phyloP scores from a whole-genome alignment of 1,284 basidiomycete genomes.

The Sporisorium exsertum region DNA sequence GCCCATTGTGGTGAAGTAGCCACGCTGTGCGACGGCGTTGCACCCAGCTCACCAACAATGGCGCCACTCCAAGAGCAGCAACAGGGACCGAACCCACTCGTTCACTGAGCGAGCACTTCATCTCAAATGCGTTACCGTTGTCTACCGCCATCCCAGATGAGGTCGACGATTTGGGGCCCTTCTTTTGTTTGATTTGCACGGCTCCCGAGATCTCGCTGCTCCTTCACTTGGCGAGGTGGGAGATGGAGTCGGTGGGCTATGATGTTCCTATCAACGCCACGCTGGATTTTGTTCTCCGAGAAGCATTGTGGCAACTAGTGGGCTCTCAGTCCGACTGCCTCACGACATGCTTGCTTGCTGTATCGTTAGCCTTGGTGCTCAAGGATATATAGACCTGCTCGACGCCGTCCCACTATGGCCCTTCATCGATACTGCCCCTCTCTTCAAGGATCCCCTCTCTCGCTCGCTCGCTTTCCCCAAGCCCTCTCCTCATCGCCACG shows the following conservation, averaged over 20 bases:
- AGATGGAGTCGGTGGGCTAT: not conserved
- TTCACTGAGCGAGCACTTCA: not conserved
- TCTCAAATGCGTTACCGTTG: not conserved
- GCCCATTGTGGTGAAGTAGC: not conserved
- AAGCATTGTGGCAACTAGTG: not conserved
- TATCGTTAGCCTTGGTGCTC: not conserved
- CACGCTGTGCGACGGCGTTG: not conserved
- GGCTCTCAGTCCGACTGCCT: not conserved
- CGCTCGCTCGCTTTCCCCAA: not conserved
- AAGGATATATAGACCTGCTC: not conserved
- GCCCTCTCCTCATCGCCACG: not conserved
- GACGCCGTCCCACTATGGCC: not conserved
- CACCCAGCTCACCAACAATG: not conserved
- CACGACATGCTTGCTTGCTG: not conserved
- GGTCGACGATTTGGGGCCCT: not conserved
- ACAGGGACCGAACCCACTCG: constrained; percentile 5
- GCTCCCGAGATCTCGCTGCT: not conserved
- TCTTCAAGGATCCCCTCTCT: not conserved
- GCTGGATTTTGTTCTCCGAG: not conserved
- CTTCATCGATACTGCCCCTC: not conserved
- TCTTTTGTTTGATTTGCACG: not conserved
- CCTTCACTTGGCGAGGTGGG: constrained; percentile 1
- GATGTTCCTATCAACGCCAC: not conserved
- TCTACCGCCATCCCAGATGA: not conserved
- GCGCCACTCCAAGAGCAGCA: constrained; percentile 4